Percentiles rank a stretch among this genome's conserved stretches.
Evolutionary conservation across 805 yeast genomes (phyloP).

Genomic region (Metschnikowia corniflorae): DNA sequence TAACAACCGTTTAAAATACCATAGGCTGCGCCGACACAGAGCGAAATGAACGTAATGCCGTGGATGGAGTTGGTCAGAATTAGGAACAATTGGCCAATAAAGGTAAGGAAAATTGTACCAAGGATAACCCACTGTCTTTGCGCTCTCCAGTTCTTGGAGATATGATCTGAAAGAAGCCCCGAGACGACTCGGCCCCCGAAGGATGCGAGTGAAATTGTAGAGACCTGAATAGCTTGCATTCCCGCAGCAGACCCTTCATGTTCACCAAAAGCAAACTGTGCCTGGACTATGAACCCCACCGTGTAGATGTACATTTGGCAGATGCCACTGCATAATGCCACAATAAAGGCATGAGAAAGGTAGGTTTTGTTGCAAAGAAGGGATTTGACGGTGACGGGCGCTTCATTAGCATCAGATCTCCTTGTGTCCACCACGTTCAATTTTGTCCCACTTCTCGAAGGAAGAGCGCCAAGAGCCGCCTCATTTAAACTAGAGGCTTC

Average conservation of each 20-base stretch:
- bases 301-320: conserved; percentile 73
- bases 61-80: conserved; percentile 23
- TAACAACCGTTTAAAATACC: conserved; percentile 71
- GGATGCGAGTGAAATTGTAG: conserved; percentile 60
- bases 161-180: conserved; percentile 62
- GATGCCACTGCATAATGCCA: conserved; percentile 56
- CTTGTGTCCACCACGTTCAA: neutral
- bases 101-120: conserved; percentile 35
- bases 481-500: conserved; percentile 13
- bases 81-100: conserved; percentile 37
- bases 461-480: conserved; percentile 1
- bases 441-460: neutral
- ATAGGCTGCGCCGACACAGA: conserved; percentile 59
- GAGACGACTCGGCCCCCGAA: conserved; percentile 62
- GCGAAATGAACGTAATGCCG: conserved; percentile 40
- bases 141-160: conserved; percentile 47
- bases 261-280: conserved; percentile 35
- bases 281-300: conserved; percentile 66
- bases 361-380: conserved; percentile 32
- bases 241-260: conserved; percentile 39
- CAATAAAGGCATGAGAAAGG: conserved; percentile 49
- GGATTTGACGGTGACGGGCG: conserved; percentile 3
- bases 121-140: conserved; percentile 68
- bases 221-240: conserved; percentile 69
- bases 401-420: neutral